phyloP scores from a whole-genome alignment of 176 grass and related monocot genomes.

The Raddia guianensis region DNA sequence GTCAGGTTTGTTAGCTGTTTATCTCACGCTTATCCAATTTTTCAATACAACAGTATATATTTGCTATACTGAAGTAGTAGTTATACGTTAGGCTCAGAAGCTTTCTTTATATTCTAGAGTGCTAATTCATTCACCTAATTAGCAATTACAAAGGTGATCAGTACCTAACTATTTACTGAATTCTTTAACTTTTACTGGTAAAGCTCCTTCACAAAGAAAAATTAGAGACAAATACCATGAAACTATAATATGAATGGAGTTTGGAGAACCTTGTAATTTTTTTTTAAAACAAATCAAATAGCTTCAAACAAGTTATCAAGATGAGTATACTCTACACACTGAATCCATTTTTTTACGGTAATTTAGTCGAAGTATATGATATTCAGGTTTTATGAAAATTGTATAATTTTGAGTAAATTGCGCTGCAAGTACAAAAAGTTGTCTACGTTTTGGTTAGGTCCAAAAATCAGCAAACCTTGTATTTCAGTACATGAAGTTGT shows the following conservation, averaged over 20 bases:
- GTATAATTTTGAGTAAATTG: background rate
- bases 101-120: background rate
- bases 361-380: background rate
- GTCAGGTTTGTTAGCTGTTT: slow-evolving; percentile 60
- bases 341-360: background rate
- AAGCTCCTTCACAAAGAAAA: slow-evolving; percentile 4
- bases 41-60: slow-evolving; percentile 7
- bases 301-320: background rate
- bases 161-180: background rate
- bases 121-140: background rate
- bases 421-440: too few species aligned
- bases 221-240: background rate
- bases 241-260: background rate
- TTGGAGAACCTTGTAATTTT: background rate
- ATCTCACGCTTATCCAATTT: slow-evolving; percentile 24
- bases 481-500: too few species aligned
- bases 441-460: too few species aligned
- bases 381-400: background rate
- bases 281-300: background rate
- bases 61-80: background rate
- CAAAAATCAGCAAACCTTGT: too few species aligned
- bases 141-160: background rate
- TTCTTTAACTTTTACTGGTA: background rate
- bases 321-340: background rate
- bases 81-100: background rate